Evolutionary conservation across 352 stramenopile species (phyloP).

Genomic region (Phytophthora quininea): DNA sequence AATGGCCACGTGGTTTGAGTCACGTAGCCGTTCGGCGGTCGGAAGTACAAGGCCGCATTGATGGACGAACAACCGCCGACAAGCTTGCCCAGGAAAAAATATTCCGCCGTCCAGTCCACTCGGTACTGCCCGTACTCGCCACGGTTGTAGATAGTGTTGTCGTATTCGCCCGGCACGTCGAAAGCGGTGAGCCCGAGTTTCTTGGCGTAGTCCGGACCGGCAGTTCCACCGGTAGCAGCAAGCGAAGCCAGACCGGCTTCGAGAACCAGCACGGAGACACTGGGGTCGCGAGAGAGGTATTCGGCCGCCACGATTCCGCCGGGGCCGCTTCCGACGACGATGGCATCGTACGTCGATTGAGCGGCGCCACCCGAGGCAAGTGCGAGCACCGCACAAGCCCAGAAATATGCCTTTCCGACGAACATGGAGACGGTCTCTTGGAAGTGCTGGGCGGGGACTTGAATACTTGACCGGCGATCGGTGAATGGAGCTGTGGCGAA

Average conservation of each 20-base stretch:
- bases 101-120: conserved; percentile 45
- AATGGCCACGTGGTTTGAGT: conserved; percentile 48
- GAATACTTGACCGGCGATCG: no score
- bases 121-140: conserved; percentile 48
- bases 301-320: conserved; percentile 64
- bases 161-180: conserved; percentile 58
- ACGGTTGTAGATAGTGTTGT: conserved; percentile 45
- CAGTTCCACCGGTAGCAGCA: no score
- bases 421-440: no score
- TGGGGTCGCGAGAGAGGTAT: conserved; percentile 44
- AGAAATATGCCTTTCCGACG: no score
- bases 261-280: conserved; percentile 54
- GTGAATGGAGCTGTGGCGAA: no score
- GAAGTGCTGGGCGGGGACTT: no score
- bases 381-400: no score
- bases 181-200: conserved; percentile 1
- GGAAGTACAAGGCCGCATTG: conserved; percentile 85
- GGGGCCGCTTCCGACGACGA: conserved; percentile 61
- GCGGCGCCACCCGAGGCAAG: no score
- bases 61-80: conserved; percentile 80
- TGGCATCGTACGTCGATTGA: conserved; percentile 44
- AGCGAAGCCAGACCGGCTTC: conserved; percentile 36
- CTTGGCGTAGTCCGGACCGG: no score
- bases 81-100: conserved; percentile 65
- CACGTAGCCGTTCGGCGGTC: conserved; percentile 58